Percentiles rank a stretch among this genome's conserved stretches.
Evolutionary conservation across 768 basidiomycete genomes (phyloP).

Genomic region (Neoboletus brunneissimus): DNA sequence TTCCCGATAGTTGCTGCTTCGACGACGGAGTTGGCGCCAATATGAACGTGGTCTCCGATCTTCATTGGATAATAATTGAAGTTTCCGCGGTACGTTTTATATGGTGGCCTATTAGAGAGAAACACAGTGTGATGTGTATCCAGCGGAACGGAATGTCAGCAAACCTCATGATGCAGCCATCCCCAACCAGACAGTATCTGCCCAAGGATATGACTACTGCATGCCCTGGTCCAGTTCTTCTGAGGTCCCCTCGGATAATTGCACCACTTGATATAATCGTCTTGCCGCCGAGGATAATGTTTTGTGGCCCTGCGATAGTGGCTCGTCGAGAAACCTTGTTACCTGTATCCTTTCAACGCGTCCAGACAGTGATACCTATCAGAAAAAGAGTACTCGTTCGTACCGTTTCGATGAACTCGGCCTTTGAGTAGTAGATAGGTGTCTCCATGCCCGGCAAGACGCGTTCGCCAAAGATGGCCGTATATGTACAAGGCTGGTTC

Average conservation of each 20-base stretch:
- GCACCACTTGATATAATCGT: conserved; percentile 90
- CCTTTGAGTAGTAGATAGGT: conserved; percentile 74
- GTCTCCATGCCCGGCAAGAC: conserved; percentile 51
- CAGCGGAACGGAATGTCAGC: conserved; percentile 13
- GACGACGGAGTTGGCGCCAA: conserved; percentile 83
- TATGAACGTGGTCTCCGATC: conserved; percentile 92
- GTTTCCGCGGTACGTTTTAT: conserved; percentile 85
- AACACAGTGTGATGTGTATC: background rate
- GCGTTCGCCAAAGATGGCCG: conserved; percentile 11
- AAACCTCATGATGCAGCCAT: conserved; percentile 85
- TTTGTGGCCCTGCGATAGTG: conserved; percentile 89
- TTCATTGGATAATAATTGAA: conserved; percentile 99
- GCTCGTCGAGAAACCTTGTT: conserved; percentile 95
- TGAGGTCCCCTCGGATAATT: conserved; percentile 90
- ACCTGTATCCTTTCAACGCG: conserved; percentile 71
- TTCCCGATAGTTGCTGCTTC: conserved; percentile 96
- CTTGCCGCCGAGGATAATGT: conserved; percentile 96
- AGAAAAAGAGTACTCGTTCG: conserved; percentile 12
- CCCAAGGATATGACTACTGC: conserved; percentile 93
- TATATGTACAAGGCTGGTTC: background rate
- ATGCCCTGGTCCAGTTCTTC: conserved; percentile 86
- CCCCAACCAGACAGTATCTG: conserved; percentile 87
- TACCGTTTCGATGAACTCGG: conserved; percentile 89
- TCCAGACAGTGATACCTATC: conserved; percentile 2
- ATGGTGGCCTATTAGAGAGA: conserved; percentile 58